Evolutionary conservation across 441 rosid species (phyloP), one percentile per base, ranked within the genome.

Genomic region (Gossypium schwendimanii): DNA sequence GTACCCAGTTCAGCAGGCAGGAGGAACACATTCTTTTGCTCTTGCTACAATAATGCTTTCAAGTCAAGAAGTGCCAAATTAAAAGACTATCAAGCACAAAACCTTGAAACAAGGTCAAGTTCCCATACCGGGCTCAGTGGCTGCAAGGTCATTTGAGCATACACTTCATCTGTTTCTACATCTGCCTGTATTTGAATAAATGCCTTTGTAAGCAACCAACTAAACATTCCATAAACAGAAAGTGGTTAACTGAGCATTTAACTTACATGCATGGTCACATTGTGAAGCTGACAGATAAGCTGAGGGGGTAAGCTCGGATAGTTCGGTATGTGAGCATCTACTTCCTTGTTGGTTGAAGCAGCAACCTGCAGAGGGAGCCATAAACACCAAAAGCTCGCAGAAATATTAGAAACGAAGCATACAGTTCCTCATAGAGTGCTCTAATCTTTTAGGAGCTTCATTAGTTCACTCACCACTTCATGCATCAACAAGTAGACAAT

Each of bases 231-330:
- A 53, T 6, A 11, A 54, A 75, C 12, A 18, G 73, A 64, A 41
- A 44, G 74, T 68, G 63, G 63, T 33, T 2, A 60, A 53, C 73
- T 73, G 39, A 69, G 75, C 69, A 68, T 72, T 44, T 49, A 21
- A 79, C 92, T 81, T 87, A 92, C 98, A 85, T 94, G 98, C 98
- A 94, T 94, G 69, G 93, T 90, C 65, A 94, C 87, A 71, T 90
- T 91, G 87, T 91, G 97, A 79, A 94, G 96, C 86, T 94, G 97
- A 79, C 98, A 94, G 60, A 94, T 79, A 77, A 94, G 91, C 72
- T 94, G 98, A 18, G 98, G 87, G 20, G 93, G 88, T 77, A 94
- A 84, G 87, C 86, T 91, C 44, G 97, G 97, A 74, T 92, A 89
- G 80, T 88, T 94, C n/a, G 97, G 98, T 59, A 91, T 91, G 71